These are phyloP conservation scores for Basipetospora chlamydospora DNA, from an alignment of 2,329 filamentous ascomycete species.

Conservation along the genomic window DNA sequence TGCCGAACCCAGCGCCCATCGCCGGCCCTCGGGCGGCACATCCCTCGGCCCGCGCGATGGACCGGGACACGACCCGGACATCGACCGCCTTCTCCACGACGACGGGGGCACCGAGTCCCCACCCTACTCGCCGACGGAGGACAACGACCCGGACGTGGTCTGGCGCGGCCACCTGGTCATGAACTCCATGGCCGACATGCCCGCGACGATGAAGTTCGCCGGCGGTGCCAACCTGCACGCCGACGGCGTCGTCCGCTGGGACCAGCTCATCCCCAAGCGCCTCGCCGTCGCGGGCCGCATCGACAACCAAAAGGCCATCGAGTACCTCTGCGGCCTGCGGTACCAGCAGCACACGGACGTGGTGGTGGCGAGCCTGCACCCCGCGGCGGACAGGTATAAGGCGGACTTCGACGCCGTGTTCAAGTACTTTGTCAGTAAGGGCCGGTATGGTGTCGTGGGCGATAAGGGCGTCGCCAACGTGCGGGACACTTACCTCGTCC, in stretches of 20 bases:
- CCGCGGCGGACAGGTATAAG: conserved; percentile 44
- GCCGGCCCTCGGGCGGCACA: conserved; percentile 28
- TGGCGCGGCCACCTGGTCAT: conserved; percentile 69
- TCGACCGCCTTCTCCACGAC: conserved; percentile 78
- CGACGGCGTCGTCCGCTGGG: conserved; percentile 49
- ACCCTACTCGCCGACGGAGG: conserved; percentile 70
- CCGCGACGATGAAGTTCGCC: conserved; percentile 65
- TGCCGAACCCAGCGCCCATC: conserved; percentile 35
- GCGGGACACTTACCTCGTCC: conserved; percentile 82
- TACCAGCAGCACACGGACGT: conserved; percentile 76
- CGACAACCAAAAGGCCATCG: conserved; percentile 65
- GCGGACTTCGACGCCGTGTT: conserved; percentile 62
- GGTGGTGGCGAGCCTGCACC: conserved; percentile 59
- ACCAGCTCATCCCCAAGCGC: conserved; percentile 54
- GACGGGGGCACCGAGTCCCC: conserved; percentile 66
- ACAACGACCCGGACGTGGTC: conserved; percentile 54
- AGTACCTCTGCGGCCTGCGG: conserved; percentile 78
- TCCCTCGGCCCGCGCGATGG: conserved; percentile 30
- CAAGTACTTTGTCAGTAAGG: conserved; percentile 70
- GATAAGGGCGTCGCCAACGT: conserved; percentile 63
- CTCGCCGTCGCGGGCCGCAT: conserved; percentile 69
- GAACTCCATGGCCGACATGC: conserved; percentile 62
- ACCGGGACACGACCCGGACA: conserved; percentile 67
- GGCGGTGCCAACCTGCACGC: conserved; percentile 61
- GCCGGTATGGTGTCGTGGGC: conserved; percentile 75